phyloP scores from a whole-genome alignment of 2,329 filamentous ascomycete species.

The Dryadomyces sulphureus region DNA sequence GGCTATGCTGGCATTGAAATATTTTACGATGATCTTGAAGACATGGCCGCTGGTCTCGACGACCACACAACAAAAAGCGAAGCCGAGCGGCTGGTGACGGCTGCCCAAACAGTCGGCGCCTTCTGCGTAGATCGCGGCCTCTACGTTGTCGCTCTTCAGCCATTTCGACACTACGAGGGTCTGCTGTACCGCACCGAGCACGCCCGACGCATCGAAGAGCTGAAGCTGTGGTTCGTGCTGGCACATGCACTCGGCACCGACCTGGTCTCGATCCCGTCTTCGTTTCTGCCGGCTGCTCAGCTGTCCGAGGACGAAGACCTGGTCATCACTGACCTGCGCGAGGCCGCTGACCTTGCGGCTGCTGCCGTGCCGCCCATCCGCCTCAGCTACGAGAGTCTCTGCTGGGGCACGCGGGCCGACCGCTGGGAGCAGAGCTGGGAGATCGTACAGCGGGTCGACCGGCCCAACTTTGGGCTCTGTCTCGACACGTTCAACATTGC shows the following conservation, averaged over 20 bases:
- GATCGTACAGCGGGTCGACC: conserved; percentile 35
- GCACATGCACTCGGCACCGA: conserved; percentile 41
- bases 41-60: conserved; percentile 23
- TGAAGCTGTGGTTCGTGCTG: conserved; percentile 44
- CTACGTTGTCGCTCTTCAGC: conserved; percentile 39
- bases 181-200: conserved; percentile 37
- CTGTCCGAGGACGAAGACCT: conserved; percentile 22
- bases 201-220: conserved; percentile 33
- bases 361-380: conserved; percentile 29
- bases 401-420: conserved; percentile 43
- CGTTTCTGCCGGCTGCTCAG: conserved; percentile 28
- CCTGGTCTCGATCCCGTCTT: conserved; percentile 45
- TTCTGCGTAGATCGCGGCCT: conserved; percentile 30
- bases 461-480: conserved; percentile 45
- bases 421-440: conserved; percentile 45
- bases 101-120: conserved; percentile 27
- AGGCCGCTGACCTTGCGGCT: conserved; percentile 41
- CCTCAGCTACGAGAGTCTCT: conserved; percentile 46
- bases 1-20: conserved; percentile 43
- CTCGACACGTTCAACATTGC: conserved; percentile 52
- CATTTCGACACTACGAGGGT: conserved; percentile 51
- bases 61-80: not conserved
- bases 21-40: conserved; percentile 48
- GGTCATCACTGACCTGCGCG: conserved; percentile 37
- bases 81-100: conserved; percentile 17